These are phyloP conservation scores for Stachybotrys echinatus DNA, from an alignment of 2,329 filamentous ascomycete species.

Conservation along the genomic window DNA sequence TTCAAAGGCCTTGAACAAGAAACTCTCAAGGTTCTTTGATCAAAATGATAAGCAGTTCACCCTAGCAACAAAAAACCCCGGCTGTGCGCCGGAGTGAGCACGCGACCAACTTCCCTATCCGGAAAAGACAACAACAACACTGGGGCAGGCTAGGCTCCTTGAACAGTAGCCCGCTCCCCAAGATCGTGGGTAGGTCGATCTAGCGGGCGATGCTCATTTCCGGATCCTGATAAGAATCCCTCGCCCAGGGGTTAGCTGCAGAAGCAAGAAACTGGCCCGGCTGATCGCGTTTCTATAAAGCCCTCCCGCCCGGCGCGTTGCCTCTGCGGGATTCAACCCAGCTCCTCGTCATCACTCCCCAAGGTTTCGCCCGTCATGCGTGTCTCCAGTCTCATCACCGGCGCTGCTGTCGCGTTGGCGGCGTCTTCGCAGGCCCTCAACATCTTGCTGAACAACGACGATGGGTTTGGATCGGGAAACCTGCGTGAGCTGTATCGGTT, in stretches of 20 bases:
- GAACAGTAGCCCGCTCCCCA: not conserved
- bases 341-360: not conserved
- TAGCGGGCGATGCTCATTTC: not conserved
- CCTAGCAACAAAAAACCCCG: no score
- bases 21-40: no score
- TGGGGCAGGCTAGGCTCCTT: not conserved
- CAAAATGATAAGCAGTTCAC: no score
- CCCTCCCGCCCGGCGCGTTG: not conserved
- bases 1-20: no score
- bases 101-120: not conserved
- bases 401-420: slow-evolving; percentile 9
- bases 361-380: slow-evolving; percentile 10
- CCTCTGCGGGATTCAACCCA: no score
- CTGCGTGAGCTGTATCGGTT: slow-evolving; percentile 22
- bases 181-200: not conserved
- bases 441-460: slow-evolving; percentile 23
- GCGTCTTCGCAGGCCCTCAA: slow-evolving; percentile 16
- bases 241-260: not conserved
- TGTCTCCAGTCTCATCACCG: slow-evolving; percentile 10
- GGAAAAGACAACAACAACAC: not conserved
- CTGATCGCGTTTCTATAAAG: not conserved
- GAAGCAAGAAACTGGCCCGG: not conserved
- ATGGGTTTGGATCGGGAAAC: slow-evolving; percentile 23
- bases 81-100: no score
- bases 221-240: not conserved